Percentiles rank a stretch among this genome's conserved stretches.
phyloP scores from a whole-genome alignment of 2,329 filamentous ascomycete species.

The Aotearoamyces nothofagi region DNA sequence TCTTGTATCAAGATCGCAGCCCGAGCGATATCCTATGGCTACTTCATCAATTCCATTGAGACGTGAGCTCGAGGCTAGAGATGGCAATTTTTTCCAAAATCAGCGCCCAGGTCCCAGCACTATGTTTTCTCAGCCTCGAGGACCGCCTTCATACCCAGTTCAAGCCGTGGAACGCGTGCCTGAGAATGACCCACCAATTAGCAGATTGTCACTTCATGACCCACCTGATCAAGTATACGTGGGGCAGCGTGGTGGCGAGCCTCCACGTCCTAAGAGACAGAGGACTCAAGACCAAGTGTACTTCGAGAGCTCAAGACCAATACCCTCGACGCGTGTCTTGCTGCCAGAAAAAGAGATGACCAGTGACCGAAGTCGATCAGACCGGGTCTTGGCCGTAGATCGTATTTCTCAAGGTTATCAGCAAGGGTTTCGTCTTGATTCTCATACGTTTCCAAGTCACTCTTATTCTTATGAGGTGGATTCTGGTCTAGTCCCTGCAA shows the following conservation, averaged over 20 bases:
- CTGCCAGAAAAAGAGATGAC: background rate
- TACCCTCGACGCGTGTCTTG: no score
- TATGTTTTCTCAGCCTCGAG: background rate
- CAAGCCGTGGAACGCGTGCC: no score
- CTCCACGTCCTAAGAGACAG: background rate
- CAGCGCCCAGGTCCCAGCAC: background rate
- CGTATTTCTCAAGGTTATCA: background rate
- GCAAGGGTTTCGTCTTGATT: background rate
- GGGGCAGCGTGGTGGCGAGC: background rate
- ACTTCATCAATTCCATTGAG: background rate
- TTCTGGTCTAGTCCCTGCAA: slow-evolving; percentile 1
- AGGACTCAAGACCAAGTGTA: background rate
- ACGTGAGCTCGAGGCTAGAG: background rate
- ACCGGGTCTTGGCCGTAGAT: background rate
- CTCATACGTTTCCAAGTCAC: background rate
- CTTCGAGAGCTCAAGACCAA: background rate
- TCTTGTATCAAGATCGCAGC: background rate
- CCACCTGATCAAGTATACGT: background rate
- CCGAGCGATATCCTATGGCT: slow-evolving; percentile 1
- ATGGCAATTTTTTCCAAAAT: background rate
- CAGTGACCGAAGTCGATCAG: background rate
- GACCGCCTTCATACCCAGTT: background rate
- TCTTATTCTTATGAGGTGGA: slow-evolving; percentile 1
- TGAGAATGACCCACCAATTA: background rate
- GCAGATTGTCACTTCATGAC: background rate